phyloP scores from a whole-genome alignment of 2,329 filamentous ascomycete species.

The Cryphonectria carpinicola region DNA sequence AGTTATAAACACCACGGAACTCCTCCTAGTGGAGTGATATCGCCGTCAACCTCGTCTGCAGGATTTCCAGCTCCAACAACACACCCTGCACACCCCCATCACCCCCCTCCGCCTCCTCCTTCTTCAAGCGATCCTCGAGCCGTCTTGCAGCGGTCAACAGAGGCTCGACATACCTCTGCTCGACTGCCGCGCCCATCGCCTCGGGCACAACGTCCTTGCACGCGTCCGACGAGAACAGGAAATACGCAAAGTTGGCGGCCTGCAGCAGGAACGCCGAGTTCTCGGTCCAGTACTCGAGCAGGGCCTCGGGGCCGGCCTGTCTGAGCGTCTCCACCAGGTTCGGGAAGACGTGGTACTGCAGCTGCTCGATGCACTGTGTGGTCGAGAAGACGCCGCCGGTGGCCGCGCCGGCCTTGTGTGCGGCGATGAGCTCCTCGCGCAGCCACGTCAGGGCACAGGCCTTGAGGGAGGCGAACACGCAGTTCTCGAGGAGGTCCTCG shows the following conservation, averaged over 20 bases:
- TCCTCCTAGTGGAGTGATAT: constrained; percentile 22
- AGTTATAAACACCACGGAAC: background rate
- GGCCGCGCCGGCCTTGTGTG: constrained; percentile 34
- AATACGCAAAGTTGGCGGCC: constrained; percentile 63
- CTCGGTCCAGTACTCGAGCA: constrained; percentile 56
- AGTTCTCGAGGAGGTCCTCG: constrained; percentile 67
- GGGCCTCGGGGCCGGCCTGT: constrained; percentile 37
- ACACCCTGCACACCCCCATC: constrained; percentile 20
- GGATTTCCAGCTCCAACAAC: constrained; percentile 26
- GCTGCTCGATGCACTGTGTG: constrained; percentile 58
- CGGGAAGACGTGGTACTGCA: constrained; percentile 67
- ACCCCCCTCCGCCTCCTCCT: constrained; percentile 12
- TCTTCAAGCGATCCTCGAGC: constrained; percentile 33
- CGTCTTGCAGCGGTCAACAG: constrained; percentile 49
- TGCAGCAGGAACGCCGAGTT: constrained; percentile 61
- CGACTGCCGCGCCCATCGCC: constrained; percentile 61
- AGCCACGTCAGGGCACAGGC: constrained; percentile 67
- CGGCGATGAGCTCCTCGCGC: constrained; percentile 62
- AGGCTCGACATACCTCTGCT: constrained; percentile 62
- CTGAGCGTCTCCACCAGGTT: constrained; percentile 52
- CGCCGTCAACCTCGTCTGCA: constrained; percentile 26
- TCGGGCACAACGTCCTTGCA: constrained; percentile 55
- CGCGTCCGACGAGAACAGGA: constrained; percentile 52
- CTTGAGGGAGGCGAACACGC: constrained; percentile 64
- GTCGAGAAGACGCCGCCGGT: constrained; percentile 49